phyloP scores from a whole-genome alignment of 1,139 yeast species.

The Diutina ranongensis region DNA sequence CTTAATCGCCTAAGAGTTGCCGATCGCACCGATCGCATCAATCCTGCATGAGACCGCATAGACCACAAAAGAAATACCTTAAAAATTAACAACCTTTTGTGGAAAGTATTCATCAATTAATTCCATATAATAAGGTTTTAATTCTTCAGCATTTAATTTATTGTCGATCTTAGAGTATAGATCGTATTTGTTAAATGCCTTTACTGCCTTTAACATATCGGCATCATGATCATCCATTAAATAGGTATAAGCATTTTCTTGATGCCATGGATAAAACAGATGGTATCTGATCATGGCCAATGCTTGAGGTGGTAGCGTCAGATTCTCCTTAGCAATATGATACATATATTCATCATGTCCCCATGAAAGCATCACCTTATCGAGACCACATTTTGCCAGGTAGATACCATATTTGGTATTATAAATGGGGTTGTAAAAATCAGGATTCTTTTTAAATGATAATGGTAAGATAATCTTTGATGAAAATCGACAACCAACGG shows the following conservation, averaged over 20 bases:
- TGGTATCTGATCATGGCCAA: conserved; percentile 69
- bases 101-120: conserved; percentile 64
- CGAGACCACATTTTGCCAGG: conserved; percentile 53
- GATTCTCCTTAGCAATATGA: conserved; percentile 54
- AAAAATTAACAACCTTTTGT: conserved; percentile 42
- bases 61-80: no score
- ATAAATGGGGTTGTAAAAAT: conserved; percentile 50
- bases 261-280: conserved; percentile 70
- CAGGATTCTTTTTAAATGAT: conserved; percentile 50
- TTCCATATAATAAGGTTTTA: conserved; percentile 48
- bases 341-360: conserved; percentile 76
- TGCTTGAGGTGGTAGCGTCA: conserved; percentile 53
- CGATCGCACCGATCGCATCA: no score
- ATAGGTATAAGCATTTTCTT: conserved; percentile 54
- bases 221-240: conserved; percentile 56
- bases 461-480: conserved; percentile 50
- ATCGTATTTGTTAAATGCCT: conserved; percentile 58
- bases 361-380: conserved; percentile 66
- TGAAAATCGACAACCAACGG: conserved; percentile 60
- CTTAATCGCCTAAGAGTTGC: no score
- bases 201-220: conserved; percentile 52
- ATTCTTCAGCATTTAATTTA: conserved; percentile 32
- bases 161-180: conserved; percentile 52
- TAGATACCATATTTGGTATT: conserved; percentile 59
- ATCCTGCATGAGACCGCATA: background rate